Percentiles rank a stretch among this genome's conserved stretches.
These are phyloP conservation scores for Stephania japonica DNA, from an alignment of 164 flowering plant species.

Conservation along the genomic window DNA sequence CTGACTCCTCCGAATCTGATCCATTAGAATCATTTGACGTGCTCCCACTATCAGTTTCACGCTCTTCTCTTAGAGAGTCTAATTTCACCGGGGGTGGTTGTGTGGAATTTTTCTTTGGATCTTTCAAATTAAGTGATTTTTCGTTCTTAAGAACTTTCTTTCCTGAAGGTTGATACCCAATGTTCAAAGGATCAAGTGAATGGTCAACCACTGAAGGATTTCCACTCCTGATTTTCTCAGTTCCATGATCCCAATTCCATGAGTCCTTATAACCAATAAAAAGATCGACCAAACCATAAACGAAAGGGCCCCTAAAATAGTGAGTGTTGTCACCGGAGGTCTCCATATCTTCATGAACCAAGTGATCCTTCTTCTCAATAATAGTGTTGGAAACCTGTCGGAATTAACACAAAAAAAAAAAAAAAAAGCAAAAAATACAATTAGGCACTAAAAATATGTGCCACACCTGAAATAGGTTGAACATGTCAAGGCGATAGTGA, in stretches of 20 bases:
- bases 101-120: conserved; percentile 20
- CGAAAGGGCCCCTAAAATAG: conserved; percentile 50
- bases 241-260: conserved; percentile 56
- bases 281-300: conserved; percentile 79
- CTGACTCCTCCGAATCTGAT: conserved; percentile 26
- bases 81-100: conserved; percentile 28
- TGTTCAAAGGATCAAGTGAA: conserved; percentile 23
- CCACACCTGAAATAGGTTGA: background rate
- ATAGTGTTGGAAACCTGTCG: conserved; percentile 31
- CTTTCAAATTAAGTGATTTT: conserved; percentile 26
- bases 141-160: conserved; percentile 31
- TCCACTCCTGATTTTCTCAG: conserved; percentile 33
- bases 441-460: background rate
- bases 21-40: conserved; percentile 31
- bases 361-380: conserved; percentile 24
- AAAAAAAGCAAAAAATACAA: too few relatives aligned
- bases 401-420: too few relatives aligned
- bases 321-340: conserved; percentile 22
- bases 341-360: conserved; percentile 26
- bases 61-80: conserved; percentile 61
- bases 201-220: conserved; percentile 26
- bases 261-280: conserved; percentile 67
- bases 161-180: conserved; percentile 23
- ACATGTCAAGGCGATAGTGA: background rate
- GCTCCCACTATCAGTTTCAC: conserved; percentile 45